A percentile compares a stretch with the other conserved stretches of the same genome.
phyloP scores from a whole-genome alignment of 768 basidiomycete genomes.

The Xerocomellus intermedius region DNA sequence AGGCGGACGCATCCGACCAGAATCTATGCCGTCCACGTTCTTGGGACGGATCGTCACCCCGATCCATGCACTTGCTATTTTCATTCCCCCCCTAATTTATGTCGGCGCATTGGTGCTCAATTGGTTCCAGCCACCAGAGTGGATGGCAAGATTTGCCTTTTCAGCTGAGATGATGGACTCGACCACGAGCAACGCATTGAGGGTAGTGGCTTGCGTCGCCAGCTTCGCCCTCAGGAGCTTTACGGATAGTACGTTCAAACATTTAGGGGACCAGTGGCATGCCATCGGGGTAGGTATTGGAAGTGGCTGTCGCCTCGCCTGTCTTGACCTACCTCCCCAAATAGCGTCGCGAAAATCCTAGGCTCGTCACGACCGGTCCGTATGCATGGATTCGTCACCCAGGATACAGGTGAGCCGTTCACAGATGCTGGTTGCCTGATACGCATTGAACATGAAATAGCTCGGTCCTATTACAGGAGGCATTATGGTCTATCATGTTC shows the following conservation, averaged over 20 bases:
- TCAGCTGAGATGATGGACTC: slow-evolving; percentile 5
- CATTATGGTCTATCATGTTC: slow-evolving; percentile 24
- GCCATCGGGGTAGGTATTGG: slow-evolving; percentile 20
- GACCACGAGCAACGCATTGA: slow-evolving; percentile 10
- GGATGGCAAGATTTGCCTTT: slow-evolving; percentile 27
- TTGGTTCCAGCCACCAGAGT: slow-evolving; percentile 28
- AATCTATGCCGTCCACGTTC: slow-evolving; percentile 13
- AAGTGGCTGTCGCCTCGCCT: background rate
- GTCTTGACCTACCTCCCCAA: background rate
- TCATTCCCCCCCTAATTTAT: slow-evolving; percentile 25
- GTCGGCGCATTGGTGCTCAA: slow-evolving; percentile 23
- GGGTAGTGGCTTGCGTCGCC: slow-evolving; percentile 21
- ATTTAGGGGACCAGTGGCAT: slow-evolving; percentile 31
- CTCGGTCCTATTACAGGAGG: slow-evolving; percentile 19
- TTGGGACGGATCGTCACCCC: slow-evolving; percentile 25
- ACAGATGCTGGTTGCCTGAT: background rate
- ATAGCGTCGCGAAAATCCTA: slow-evolving; percentile 30
- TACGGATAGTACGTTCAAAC: background rate
- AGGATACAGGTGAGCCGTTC: slow-evolving; percentile 23
- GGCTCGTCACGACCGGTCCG: slow-evolving; percentile 32
- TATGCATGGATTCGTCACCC: slow-evolving; percentile 37
- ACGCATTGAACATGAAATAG: background rate
- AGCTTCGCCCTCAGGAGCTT: slow-evolving; percentile 6
- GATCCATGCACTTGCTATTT: slow-evolving; percentile 19
- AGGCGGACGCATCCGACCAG: slow-evolving; percentile 18